phyloP scores from a whole-genome alignment of 345 rosid species.

The Linum lewisii region DNA sequence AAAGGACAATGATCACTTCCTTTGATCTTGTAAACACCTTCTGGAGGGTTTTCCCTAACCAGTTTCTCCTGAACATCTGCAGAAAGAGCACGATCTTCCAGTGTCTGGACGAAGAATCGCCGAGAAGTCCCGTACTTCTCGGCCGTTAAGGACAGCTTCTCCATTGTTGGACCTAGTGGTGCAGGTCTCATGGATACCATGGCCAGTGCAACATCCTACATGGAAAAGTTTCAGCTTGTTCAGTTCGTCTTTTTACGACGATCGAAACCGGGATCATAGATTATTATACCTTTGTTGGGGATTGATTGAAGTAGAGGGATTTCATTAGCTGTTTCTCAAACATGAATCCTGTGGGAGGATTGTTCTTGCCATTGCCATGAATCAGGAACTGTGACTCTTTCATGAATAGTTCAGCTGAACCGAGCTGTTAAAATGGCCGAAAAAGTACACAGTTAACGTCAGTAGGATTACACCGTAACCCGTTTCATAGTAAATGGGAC shows the following conservation, averaged over 20 bases:
- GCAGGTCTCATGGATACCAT: constrained; percentile 86
- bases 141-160: constrained; percentile 54
- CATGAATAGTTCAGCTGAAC: constrained; percentile 86
- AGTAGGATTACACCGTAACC: too few relatives aligned
- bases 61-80: constrained; percentile 89
- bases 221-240: too few relatives aligned
- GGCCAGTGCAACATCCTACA: constrained; percentile 90
- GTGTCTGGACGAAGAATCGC: constrained; percentile 80
- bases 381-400: constrained; percentile 73
- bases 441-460: too few relatives aligned
- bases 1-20: constrained; percentile 97
- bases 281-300: constrained; percentile 78
- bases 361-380: constrained; percentile 78
- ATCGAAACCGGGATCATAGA: too few relatives aligned
- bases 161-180: constrained; percentile 85
- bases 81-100: constrained; percentile 87
- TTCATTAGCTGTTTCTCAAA: constrained; percentile 84
- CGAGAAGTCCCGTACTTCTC: constrained; percentile 62
- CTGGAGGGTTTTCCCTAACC: constrained; percentile 83
- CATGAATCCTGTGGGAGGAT: constrained; percentile 89
- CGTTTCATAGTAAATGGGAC: too few relatives aligned
- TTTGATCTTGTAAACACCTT: constrained; percentile 92
- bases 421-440: constrained; percentile 68
- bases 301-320: constrained; percentile 89
- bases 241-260: too few relatives aligned